Conservation (phyloP, 331 rosid genomes). For the Quercus phellos region DNA sequence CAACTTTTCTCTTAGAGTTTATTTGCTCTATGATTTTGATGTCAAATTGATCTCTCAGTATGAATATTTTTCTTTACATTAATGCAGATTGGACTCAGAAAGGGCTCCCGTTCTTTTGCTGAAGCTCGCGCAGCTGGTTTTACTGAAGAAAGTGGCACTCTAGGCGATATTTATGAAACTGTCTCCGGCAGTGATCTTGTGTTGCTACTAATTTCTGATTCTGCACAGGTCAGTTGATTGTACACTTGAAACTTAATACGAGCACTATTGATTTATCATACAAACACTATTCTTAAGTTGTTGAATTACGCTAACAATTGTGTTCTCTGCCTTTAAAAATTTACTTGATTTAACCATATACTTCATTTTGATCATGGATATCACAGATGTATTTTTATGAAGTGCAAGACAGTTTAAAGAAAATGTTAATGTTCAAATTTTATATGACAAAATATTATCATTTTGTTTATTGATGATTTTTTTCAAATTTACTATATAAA, state of each 20-base stretch:
- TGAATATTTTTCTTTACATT: background rate
- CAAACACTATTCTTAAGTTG: no score
- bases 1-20: background rate
- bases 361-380: no score
- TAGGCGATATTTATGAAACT: conserved; percentile 90
- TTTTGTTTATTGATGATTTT: no score
- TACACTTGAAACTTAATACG: background rate
- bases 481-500: no score
- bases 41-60: background rate
- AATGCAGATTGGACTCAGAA: conserved; percentile 84
- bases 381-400: no score
- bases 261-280: no score
- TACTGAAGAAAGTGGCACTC: conserved; percentile 82
- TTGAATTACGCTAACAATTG: no score
- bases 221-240: conserved; percentile 77
- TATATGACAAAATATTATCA: no score
- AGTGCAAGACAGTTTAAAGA: no score
- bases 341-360: no score
- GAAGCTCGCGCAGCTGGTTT: conserved; percentile 96
- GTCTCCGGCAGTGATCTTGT: conserved; percentile 85
- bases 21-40: background rate
- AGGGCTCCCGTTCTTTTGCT: conserved; percentile 81
- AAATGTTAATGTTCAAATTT: no score
- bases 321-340: no score
- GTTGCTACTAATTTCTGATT: conserved; percentile 84